Base-by-base conservation (phyloP, 768 basidiomycete species). In the Lactifluus hygrophoroides region DNA sequence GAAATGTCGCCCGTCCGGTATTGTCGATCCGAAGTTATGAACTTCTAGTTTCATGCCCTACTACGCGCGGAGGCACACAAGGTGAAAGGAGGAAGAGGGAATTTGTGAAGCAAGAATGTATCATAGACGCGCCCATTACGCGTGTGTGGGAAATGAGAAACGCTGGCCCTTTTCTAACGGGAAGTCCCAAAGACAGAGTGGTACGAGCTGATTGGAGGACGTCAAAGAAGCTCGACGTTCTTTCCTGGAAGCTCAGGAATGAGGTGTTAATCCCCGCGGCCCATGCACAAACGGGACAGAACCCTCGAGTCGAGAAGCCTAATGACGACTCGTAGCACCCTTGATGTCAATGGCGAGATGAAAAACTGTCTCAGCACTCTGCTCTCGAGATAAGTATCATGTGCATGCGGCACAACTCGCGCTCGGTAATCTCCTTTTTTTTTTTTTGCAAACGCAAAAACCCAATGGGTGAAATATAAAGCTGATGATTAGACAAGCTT, bases 191-290 rank as follows among this genome's bases (percentile, higher is more conserved):
- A n/a, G n/a, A 32, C 21, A n/a, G 47, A 49, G 38, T 8, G 23
- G 14, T 17, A 23, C 4, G 48, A 51, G 50, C 43, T 11, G 47
- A 60, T 49, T 54, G 53, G 58, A 50, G 52, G 19, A n/a, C 21
- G 53, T 30, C 48, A 49, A 50, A 50, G 38, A 60, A 54, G 48
- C 53, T 44, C 58, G 5, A 8, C n/a, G 34, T 60, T 59, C 58
- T 50, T 34, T 8, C 47, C 38, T 40, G 53, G 58, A 60, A 60
- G 53, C 6, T 10, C 25, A 49, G 25, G 16, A 44, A 60, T n/a
- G 52, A 50, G 58, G 58, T 25, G 19, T 50, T 50, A 60, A 60
- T 60, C 40, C 47, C 53, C 58, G 58, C 53, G 23, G 14, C 28
- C 38, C 28, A 47, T 34, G 27, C 25, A 21, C 47, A 43, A 25